phyloP scores from a whole-genome alignment of 1,284 basidiomycete species.

The Xanthoconium separans region DNA sequence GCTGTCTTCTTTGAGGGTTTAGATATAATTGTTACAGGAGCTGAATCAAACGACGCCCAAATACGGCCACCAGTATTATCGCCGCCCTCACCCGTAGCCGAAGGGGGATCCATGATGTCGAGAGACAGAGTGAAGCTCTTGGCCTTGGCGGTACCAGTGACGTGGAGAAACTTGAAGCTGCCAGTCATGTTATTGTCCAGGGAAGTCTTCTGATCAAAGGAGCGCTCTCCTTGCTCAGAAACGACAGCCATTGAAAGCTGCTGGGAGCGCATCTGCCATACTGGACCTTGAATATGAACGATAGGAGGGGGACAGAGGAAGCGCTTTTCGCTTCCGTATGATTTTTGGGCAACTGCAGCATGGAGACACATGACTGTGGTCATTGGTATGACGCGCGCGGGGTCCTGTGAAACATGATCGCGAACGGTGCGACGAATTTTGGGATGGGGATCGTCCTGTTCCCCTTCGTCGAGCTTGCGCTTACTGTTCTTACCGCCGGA shows the following conservation, averaged over 20 bases:
- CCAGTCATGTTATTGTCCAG: constrained; percentile 80
- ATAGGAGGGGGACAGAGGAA: constrained; percentile 88
- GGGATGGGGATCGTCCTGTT: constrained; percentile 66
- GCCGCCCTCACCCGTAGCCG: constrained; percentile 48
- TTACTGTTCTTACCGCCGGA: constrained; percentile 45
- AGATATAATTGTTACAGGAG: constrained; percentile 91
- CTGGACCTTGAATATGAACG: constrained; percentile 83
- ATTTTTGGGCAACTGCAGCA: constrained; percentile 89
- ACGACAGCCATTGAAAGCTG: constrained; percentile 84
- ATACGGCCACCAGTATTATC: constrained; percentile 60
- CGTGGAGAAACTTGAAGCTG: constrained; percentile 89
- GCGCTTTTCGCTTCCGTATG: constrained; percentile 89
- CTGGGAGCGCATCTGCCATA: constrained; percentile 77
- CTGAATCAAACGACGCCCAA: constrained; percentile 91
- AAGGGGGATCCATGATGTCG: constrained; percentile 71
- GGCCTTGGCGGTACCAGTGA: constrained; percentile 84
- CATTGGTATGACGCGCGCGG: constrained; percentile 74
- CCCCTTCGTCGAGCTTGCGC: constrained; percentile 70
- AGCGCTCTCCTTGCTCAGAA: constrained; percentile 78
- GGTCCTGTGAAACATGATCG: constrained; percentile 73
- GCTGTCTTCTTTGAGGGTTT: constrained; percentile 97
- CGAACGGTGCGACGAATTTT: constrained; percentile 81
- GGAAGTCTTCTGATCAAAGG: constrained; percentile 77
- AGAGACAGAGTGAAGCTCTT: constrained; percentile 88
- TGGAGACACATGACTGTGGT: constrained; percentile 87